These are phyloP conservation scores for Capsicum rhomboideum DNA, from an alignment of 257 asterid species.

Conservation along the genomic window DNA sequence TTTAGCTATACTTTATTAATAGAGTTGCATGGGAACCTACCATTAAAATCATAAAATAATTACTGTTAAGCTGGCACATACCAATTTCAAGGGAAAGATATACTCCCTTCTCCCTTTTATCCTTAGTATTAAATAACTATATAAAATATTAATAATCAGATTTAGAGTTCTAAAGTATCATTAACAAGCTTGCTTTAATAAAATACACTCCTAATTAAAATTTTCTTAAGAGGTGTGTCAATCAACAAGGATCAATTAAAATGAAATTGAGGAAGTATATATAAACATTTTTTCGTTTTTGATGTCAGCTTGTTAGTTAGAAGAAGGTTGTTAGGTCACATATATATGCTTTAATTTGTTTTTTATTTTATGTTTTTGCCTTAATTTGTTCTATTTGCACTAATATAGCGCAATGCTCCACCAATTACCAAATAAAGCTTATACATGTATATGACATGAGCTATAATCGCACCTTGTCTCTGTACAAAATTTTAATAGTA, in stretches of 20 bases:
- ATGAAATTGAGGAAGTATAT: too few relatives aligned
- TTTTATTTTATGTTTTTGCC: not conserved
- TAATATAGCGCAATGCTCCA: not conserved
- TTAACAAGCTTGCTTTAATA: too few relatives aligned
- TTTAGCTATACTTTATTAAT: not conserved
- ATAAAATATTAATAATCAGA: too few relatives aligned
- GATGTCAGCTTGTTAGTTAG: not conserved
- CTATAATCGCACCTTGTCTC: not conserved
- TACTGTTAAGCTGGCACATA: conserved; percentile 11
- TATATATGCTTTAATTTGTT: not conserved
- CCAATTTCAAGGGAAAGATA: conserved; percentile 3
- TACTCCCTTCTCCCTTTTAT: too few relatives aligned
- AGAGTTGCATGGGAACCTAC: conserved; percentile 23
- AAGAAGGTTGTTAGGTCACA: conserved; percentile 25
- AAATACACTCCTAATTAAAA: too few relatives aligned
- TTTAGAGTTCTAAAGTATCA: too few relatives aligned
- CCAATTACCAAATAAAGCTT: not conserved
- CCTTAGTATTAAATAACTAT: too few relatives aligned
- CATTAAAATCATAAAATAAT: not conserved
- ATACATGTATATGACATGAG: not conserved
- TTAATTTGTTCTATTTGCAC: not conserved
- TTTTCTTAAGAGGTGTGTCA: too few relatives aligned
- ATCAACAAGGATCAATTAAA: too few relatives aligned
- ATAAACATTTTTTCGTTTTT: not conserved
- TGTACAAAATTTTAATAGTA: not conserved